phyloP scores from a whole-genome alignment of 352 stramenopile genomes.

The Globisporangium barbulae region DNA sequence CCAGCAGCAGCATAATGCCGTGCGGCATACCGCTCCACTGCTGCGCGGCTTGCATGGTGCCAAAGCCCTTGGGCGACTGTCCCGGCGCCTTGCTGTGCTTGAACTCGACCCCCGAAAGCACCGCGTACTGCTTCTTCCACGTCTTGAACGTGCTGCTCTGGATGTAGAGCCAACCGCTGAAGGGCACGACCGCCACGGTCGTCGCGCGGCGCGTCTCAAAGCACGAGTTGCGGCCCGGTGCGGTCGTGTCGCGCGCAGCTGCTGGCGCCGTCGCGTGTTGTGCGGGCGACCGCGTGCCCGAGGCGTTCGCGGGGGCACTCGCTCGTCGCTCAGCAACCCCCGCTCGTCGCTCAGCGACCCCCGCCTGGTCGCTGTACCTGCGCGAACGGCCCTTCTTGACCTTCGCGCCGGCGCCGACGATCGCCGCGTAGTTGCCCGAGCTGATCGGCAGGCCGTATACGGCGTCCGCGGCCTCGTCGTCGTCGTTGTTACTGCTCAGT shows the following conservation, averaged over 20 bases:
- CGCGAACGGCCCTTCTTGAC: conserved; percentile 32
- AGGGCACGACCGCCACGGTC: conserved; percentile 50
- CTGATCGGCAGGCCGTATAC: conserved; percentile 46
- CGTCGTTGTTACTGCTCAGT: conserved; percentile 3
- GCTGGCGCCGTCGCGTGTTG: conserved; percentile 21
- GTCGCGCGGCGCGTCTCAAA: conserved; percentile 62
- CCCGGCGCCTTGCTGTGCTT: conserved; percentile 66
- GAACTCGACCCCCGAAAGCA: conserved; percentile 70
- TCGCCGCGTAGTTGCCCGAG: conserved; percentile 48
- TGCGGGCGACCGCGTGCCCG: conserved; percentile 7
- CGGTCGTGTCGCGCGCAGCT: not conserved
- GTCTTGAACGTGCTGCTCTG: conserved; percentile 51
- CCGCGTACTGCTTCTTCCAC: conserved; percentile 74
- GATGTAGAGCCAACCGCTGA: conserved; percentile 67
- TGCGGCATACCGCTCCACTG: conserved; percentile 41
- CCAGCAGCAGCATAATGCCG: conserved; percentile 56
- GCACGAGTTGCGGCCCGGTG: conserved; percentile 33
- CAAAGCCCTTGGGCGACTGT: conserved; percentile 65
- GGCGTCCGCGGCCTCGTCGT: conserved; percentile 31
- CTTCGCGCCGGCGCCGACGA: conserved; percentile 24
- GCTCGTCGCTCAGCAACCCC: conserved; percentile 18
- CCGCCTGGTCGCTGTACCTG: conserved; percentile 59
- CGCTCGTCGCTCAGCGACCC: conserved; percentile 21
- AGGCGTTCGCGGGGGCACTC: conserved; percentile 34
- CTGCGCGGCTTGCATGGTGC: conserved; percentile 41